These are phyloP conservation scores for Dendrocalamus sinicus DNA, from an alignment of 176 grass and related monocot species.

Conservation along the genomic window DNA sequence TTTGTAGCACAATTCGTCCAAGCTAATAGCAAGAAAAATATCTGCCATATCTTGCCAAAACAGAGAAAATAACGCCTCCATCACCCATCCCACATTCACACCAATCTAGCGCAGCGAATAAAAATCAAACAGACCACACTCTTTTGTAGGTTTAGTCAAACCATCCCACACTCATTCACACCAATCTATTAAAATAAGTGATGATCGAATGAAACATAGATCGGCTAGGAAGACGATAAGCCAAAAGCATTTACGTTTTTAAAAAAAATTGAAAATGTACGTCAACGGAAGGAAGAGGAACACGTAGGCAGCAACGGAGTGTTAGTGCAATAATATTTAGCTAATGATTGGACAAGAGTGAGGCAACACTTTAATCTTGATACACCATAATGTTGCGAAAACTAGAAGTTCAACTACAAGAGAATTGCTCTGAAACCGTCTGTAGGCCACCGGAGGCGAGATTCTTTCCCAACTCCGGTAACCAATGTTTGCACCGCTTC, in stretches of 20 bases:
- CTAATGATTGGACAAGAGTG: not conserved
- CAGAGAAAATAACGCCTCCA: not conserved
- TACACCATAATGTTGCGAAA: slow-evolving; percentile 4
- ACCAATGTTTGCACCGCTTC: no score
- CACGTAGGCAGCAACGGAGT: not conserved
- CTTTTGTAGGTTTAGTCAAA: no score
- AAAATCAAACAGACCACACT: no score
- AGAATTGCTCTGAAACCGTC: not conserved
- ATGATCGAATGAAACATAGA: not conserved
- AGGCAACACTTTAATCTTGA: not conserved
- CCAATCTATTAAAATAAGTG: not conserved
- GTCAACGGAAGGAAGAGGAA: not conserved
- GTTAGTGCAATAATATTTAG: not conserved
- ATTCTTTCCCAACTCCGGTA: no score
- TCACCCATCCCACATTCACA: not conserved
- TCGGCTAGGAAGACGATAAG: not conserved
- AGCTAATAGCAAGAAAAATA: not conserved
- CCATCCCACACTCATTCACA: not conserved
- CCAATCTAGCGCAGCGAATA: not conserved
- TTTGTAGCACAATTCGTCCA: not conserved
- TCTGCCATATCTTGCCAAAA: not conserved
- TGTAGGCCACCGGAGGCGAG: no score
- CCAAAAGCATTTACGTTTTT: not conserved
- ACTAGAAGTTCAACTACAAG: slow-evolving; percentile 34
- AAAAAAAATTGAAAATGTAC: not conserved